Evolutionary conservation across 768 basidiomycete species (phyloP).

Genomic region (Leccinellum albellum): DNA sequence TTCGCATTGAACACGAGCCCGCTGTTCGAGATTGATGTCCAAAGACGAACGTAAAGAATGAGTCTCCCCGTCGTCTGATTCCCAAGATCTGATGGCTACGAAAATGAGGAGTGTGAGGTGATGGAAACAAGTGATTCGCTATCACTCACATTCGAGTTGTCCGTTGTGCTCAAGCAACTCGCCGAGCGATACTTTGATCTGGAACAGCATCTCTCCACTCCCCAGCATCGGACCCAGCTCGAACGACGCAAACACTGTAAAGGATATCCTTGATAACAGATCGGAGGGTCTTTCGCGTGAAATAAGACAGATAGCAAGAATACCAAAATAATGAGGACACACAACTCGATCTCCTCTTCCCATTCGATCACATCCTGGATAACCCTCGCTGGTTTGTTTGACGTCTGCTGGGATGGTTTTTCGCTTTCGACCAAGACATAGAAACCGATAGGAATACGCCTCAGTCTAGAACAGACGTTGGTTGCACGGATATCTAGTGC

Average conservation of each 20-base stretch:
- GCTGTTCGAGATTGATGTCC: background rate
- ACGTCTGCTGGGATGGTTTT: background rate
- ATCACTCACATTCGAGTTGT: background rate
- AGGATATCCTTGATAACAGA: background rate
- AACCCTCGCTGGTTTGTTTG: background rate
- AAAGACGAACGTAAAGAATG: background rate
- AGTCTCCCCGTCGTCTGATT: background rate
- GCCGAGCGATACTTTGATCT: background rate
- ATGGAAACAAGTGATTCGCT: background rate
- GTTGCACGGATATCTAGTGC: background rate
- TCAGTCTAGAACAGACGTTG: background rate
- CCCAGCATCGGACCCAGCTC: slow-evolving; percentile 1
- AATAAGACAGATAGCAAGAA: background rate
- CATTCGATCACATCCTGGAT: background rate
- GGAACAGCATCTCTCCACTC: slow-evolving; percentile 1
- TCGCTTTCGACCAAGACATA: background rate
- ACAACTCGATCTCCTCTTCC: background rate
- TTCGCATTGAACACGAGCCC: background rate
- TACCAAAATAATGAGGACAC: background rate
- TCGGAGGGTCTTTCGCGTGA: background rate
- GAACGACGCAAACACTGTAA: slow-evolving; percentile 3
- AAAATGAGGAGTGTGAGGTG: background rate
- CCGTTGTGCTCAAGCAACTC: background rate
- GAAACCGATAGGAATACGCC: background rate
- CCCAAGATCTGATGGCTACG: background rate